Conservation (phyloP, 2,329 filamentous ascomycete species). For the Aspergillus ochraceoroseus region DNA sequence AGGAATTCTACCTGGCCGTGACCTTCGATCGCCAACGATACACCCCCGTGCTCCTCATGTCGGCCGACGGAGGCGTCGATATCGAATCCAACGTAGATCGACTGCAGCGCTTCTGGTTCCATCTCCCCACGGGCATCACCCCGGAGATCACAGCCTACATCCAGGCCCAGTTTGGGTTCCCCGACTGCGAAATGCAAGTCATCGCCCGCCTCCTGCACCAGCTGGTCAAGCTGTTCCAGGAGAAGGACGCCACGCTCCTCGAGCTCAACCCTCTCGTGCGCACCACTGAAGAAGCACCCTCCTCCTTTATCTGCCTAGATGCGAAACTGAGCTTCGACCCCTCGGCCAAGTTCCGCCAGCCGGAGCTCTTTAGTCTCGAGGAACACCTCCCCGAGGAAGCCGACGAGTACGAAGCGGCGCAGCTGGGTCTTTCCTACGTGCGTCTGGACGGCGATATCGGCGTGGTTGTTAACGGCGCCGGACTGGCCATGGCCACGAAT, state of each 20-base stretch:
- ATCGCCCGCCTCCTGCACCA: too few relatives aligned
- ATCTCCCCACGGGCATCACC: too few relatives aligned
- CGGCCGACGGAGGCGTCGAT: conserved; percentile 31
- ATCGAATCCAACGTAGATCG: conserved; percentile 34
- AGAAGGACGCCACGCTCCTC: conserved; percentile 47
- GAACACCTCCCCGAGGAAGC: conserved; percentile 33
- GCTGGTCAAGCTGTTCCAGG: conserved; percentile 37
- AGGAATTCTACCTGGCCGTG: conserved; percentile 43
- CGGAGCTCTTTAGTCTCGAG: conserved; percentile 38
- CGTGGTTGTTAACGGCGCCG: conserved; percentile 90
- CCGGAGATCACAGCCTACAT: too few relatives aligned
- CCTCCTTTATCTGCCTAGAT: conserved; percentile 38
- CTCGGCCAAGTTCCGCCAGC: conserved; percentile 43
- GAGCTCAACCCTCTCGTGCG: conserved; percentile 41
- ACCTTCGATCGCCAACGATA: conserved; percentile 44
- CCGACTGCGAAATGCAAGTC: too few relatives aligned
- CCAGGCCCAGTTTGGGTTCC: too few relatives aligned
- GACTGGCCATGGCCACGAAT: conserved; percentile 85
- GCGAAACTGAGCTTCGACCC: conserved; percentile 50
- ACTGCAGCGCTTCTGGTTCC: too few relatives aligned
- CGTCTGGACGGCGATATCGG: conserved; percentile 33
- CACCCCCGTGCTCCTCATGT: conserved; percentile 39
- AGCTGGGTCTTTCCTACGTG: conserved; percentile 30
- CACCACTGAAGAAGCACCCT: conserved; percentile 22
- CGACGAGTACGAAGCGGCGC: conserved; percentile 36